A percentile compares a stretch with the other conserved stretches of the same genome.
phyloP scores from a whole-genome alignment of 2,329 filamentous ascomycete species.

The Stachybotrys echinatus region DNA sequence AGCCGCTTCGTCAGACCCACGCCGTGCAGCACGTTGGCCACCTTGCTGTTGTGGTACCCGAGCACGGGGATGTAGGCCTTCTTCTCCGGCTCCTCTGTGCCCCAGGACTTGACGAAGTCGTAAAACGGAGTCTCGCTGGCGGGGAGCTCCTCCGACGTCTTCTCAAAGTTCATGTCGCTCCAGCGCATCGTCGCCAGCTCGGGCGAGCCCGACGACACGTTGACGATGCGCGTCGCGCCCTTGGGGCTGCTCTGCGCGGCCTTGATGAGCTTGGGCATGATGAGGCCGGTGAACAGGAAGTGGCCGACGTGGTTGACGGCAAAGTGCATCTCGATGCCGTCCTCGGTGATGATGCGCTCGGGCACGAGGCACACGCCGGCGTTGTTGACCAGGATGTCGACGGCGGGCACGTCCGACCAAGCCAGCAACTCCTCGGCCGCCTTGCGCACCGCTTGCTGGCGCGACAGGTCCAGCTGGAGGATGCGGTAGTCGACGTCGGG shows the following conservation, averaged over 20 bases:
- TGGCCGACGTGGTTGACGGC: slow-evolving; percentile 31
- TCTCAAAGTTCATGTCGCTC: slow-evolving; percentile 37
- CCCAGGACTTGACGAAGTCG: slow-evolving; percentile 8
- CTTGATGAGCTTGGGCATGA: slow-evolving; percentile 27
- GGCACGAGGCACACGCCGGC: slow-evolving; percentile 30
- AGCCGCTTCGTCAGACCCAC: slow-evolving; percentile 15
- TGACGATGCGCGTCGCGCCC: slow-evolving; percentile 32
- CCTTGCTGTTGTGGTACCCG: slow-evolving; percentile 21
- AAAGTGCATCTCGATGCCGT: slow-evolving; percentile 31
- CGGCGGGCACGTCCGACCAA: slow-evolving; percentile 18
- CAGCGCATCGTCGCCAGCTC: slow-evolving; percentile 30
- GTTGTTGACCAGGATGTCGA: slow-evolving; percentile 33
- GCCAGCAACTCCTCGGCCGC: slow-evolving; percentile 26
- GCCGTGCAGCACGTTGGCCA: slow-evolving; percentile 20
- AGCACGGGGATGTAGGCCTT: slow-evolving; percentile 14
- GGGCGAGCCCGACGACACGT: slow-evolving; percentile 36
- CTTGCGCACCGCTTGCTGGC: slow-evolving; percentile 28
- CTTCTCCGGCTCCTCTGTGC: slow-evolving; percentile 9
- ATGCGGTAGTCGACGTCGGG: slow-evolving; percentile 25
- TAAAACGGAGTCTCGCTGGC: slow-evolving; percentile 10
- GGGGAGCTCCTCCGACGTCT: slow-evolving; percentile 15
- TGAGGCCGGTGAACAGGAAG: slow-evolving; percentile 29
- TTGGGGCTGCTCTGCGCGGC: slow-evolving; percentile 17
- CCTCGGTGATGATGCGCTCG: slow-evolving; percentile 21
- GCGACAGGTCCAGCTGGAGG: slow-evolving; percentile 31